Evolutionary conservation across 1,284 basidiomycete species (phyloP).

Genomic region (Porodaedalea pini): DNA sequence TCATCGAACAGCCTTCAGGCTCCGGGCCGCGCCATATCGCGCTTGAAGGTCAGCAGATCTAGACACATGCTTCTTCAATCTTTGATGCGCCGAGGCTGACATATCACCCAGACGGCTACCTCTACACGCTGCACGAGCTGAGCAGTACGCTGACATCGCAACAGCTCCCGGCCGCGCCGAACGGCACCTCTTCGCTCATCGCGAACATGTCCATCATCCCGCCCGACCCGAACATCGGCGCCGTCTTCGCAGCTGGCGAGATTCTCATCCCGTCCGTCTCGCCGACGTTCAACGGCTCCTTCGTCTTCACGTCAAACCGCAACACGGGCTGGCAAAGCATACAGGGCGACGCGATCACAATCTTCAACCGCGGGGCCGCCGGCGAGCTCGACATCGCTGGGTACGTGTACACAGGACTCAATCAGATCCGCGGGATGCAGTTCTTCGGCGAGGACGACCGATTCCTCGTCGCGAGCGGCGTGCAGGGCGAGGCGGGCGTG

Average conservation of each 20-base stretch:
- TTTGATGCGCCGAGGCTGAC: conserved; percentile 14
- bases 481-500: conserved; percentile 48
- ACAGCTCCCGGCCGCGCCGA: conserved; percentile 46
- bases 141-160: conserved; percentile 62
- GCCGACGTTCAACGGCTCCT: conserved; percentile 43
- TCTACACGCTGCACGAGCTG: conserved; percentile 64
- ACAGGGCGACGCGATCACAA: conserved; percentile 59
- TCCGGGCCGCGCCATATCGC: conserved; percentile 67
- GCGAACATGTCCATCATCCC: conserved; percentile 56
- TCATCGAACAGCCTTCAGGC: conserved; percentile 56
- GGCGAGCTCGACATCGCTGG: conserved; percentile 36
- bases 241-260: conserved; percentile 52
- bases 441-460: conserved; percentile 51
- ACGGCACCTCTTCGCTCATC: conserved; percentile 44
- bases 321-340: conserved; percentile 48
- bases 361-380: conserved; percentile 43
- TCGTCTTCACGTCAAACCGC: conserved; percentile 69
- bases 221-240: conserved; percentile 43
- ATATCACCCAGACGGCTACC: conserved; percentile 42
- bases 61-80: neutral
- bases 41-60: conserved; percentile 40
- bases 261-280: conserved; percentile 55
- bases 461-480: conserved; percentile 55
- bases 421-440: conserved; percentile 62
- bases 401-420: conserved; percentile 60